Evolutionary conservation across 1,284 basidiomycete genomes (phyloP).

Genomic region (Pseudozyma pruni): DNA sequence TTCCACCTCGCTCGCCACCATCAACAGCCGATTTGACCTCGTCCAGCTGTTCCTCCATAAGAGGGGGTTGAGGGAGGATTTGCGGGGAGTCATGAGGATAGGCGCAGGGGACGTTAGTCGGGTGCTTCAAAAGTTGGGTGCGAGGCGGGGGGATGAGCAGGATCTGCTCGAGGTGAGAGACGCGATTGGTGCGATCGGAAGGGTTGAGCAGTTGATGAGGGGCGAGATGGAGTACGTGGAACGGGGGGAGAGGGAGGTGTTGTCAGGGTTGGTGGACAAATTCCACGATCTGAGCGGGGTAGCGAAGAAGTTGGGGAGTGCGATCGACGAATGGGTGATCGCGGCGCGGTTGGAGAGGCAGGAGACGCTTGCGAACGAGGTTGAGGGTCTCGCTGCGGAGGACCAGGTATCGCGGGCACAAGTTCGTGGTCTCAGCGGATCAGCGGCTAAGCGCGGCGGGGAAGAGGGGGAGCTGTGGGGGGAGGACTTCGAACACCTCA

Average conservation of each 20-base stretch:
- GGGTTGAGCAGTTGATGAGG: slow-evolving; percentile 20
- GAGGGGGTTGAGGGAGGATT: slow-evolving; percentile 52
- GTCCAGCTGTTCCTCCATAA: slow-evolving; percentile 51
- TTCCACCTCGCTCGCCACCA: slow-evolving; percentile 48
- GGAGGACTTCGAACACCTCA: slow-evolving; percentile 62
- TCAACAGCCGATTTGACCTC: slow-evolving; percentile 50
- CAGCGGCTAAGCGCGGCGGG: not conserved
- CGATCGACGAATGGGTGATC: slow-evolving; percentile 67
- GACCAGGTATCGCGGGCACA: slow-evolving; percentile 1
- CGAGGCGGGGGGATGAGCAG: slow-evolving; percentile 60
- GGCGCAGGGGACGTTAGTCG: slow-evolving; percentile 60
- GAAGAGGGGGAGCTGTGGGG: slow-evolving; percentile 49
- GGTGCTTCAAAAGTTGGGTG: slow-evolving; percentile 58
- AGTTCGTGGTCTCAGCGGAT: slow-evolving; percentile 3
- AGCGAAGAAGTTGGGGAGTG: slow-evolving; percentile 46
- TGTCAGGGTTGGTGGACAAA: slow-evolving; percentile 17
- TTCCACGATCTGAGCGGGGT: slow-evolving; percentile 38
- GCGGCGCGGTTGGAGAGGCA: slow-evolving; percentile 53
- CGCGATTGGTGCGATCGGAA: slow-evolving; percentile 46
- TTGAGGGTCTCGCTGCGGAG: slow-evolving; percentile 25
- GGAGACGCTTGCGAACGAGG: slow-evolving; percentile 43
- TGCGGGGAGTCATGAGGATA: slow-evolving; percentile 35
- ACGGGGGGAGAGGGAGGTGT: not conserved
- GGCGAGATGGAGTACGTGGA: slow-evolving; percentile 10
- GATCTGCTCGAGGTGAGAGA: slow-evolving; percentile 64